A percentile compares a stretch with the other conserved stretches of the same genome.
These are phyloP conservation scores for Jackrogersella multiformis DNA, from an alignment of 495 filamentous ascomycete species.

Conservation along the genomic window DNA sequence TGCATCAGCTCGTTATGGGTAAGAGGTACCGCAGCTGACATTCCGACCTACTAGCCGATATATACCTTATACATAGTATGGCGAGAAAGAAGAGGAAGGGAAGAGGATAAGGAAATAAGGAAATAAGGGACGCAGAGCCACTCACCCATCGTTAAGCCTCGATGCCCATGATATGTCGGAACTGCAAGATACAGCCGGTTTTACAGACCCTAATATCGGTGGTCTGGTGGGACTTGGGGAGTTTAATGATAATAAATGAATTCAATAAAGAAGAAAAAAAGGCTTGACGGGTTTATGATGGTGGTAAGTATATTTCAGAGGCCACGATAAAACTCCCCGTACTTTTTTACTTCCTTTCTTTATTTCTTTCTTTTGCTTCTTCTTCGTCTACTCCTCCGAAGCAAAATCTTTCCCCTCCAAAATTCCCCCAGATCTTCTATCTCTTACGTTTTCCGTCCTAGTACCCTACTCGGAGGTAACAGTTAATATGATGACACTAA, in stretches of 20 bases:
- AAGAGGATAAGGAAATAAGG: no score
- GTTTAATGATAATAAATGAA: constrained; percentile 15
- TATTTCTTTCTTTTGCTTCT: background rate
- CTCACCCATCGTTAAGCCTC: constrained; percentile 47
- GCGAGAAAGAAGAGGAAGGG: constrained; percentile 1
- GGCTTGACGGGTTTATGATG: constrained; percentile 12
- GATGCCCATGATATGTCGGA: constrained; percentile 44
- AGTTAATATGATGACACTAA: constrained; percentile 16
- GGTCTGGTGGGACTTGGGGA: constrained; percentile 17
- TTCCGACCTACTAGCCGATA: background rate
- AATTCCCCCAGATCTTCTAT: constrained; percentile 29
- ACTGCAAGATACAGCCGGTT: constrained; percentile 16
- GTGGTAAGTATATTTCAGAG: constrained; percentile 19
- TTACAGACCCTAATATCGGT: constrained; percentile 23
- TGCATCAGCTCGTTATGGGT: constrained; percentile 11
- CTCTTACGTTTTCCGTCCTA: constrained; percentile 17
- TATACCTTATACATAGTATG: no score
- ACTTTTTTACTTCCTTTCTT: constrained; percentile 10
- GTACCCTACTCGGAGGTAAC: background rate
- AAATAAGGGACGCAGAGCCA: no score
- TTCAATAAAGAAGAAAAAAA: constrained; percentile 10
- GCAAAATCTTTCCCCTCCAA: constrained; percentile 26
- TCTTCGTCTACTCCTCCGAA: constrained; percentile 17
- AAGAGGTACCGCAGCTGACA: constrained; percentile 2
- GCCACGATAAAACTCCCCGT: constrained; percentile 18